Evolutionary conservation across 164 flowering plant genomes (phyloP), one percentile per base, ranked within the genome.

Genomic region (Macadamia integrifolia): DNA sequence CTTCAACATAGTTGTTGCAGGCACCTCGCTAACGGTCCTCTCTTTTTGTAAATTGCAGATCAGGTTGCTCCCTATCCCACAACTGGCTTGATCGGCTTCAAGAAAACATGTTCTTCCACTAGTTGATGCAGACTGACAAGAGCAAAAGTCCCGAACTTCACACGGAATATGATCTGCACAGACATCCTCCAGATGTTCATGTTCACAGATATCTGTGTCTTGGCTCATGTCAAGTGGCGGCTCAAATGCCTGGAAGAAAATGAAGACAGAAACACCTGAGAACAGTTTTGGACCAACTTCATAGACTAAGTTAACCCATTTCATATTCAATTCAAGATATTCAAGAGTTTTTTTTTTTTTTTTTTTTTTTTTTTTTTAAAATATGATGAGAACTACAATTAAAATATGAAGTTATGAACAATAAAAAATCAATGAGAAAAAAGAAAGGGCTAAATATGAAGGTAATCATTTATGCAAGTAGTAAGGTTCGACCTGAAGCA

Each of bases 191-290:
- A 48, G 53, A 72, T 72, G 66, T 46, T 80, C 60, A 30, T 79
- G 72, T 66, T 82, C 92, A 81, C 78, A 75, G 64, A 67, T 66
- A 76, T 85, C 86, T 18, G 71, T 65, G 65, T 87, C 92, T 74
- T 81, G 88, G 73, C 88, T 90, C 94, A 93, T 83, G 80, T 93
- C 97, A 67, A 93, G 73, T 43, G 97, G 96, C 60, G 98, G 95
- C 29, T 91, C 96, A 86, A 94, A 94, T 72, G 89, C 93, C 98
- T 94, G 85, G 68, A 66, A 71, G 5, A 64, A 10, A 71, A 50
- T n/a, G 40, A 62, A 29, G 9, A 60, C 13, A 32, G 15, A 74
- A 30, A 42, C 31, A 60, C 30, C 29, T 15, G 60, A 67, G 12
- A 6, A 58, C 12, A 74, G 6, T 53, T 53, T 42, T 66, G 31